Conservation (phyloP, 805 yeast genomes). For the Metschnikowia bowlesiae region DNA sequence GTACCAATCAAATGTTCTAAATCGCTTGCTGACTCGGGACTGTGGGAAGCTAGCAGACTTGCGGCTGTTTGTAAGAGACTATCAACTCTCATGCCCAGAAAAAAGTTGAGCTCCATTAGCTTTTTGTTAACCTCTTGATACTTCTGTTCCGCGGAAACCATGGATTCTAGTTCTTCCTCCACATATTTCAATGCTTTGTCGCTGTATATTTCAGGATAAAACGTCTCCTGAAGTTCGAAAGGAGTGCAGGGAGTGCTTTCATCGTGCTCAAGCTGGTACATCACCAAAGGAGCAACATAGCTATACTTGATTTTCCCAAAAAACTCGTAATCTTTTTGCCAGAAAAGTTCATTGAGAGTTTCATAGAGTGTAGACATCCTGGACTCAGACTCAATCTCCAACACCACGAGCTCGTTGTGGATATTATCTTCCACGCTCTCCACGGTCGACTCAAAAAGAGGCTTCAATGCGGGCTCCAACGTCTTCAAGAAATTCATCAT, state of each 20-base stretch:
- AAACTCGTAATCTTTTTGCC: slow-evolving; percentile 29
- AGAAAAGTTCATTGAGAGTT: slow-evolving; percentile 33
- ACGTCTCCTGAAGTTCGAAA: slow-evolving; percentile 25
- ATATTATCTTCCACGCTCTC: slow-evolving; percentile 25
- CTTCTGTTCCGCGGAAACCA: slow-evolving; percentile 14
- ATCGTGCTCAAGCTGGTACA: slow-evolving; percentile 28
- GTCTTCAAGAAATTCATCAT: slow-evolving; percentile 16
- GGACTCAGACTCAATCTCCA: slow-evolving; percentile 32
- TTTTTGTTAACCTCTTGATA: slow-evolving; percentile 21
- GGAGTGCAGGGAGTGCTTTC: slow-evolving; percentile 19
- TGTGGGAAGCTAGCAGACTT: slow-evolving; percentile 18
- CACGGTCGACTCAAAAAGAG: slow-evolving; percentile 25
- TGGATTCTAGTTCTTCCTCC: slow-evolving; percentile 19
- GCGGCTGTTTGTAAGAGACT: slow-evolving; percentile 23
- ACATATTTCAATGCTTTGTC: slow-evolving; percentile 17
- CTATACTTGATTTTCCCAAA: slow-evolving; percentile 27
- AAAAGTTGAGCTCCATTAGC: slow-evolving; percentile 31
- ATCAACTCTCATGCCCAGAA: slow-evolving; percentile 37
- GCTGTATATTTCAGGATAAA: slow-evolving; percentile 35
- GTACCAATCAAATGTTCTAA: slow-evolving; percentile 18
- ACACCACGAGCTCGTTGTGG: slow-evolving; percentile 21
- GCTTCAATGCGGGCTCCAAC: slow-evolving; percentile 12
- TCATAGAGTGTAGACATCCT: slow-evolving; percentile 25
- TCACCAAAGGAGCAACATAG: slow-evolving; percentile 27
- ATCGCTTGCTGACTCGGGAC: slow-evolving; percentile 17